These are phyloP conservation scores for Entomortierella chlamydospora DNA, from an alignment of 192 early-diverging fungal genomes.

Conservation along the genomic window DNA sequence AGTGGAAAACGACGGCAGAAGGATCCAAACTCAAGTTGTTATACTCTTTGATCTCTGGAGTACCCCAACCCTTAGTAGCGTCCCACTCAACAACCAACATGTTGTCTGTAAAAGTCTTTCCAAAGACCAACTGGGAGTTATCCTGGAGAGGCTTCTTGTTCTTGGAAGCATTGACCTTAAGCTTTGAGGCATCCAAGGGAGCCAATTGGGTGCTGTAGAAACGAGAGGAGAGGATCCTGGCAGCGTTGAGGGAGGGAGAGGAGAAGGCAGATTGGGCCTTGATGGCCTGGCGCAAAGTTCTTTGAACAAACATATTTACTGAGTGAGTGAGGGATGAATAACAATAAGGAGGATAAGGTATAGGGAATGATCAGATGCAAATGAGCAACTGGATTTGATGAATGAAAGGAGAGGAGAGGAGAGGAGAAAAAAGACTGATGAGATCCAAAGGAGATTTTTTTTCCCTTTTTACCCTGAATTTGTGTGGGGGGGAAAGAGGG, in stretches of 20 bases:
- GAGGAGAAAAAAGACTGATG: neutral
- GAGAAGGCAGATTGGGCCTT: conserved; percentile 36
- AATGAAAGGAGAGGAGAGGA: neutral
- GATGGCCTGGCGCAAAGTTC: conserved; percentile 45
- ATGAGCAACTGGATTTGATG: neutral
- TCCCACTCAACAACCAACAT: conserved; percentile 93
- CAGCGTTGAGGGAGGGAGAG: conserved; percentile 10
- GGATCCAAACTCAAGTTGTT: conserved; percentile 86
- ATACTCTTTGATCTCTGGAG: conserved; percentile 90
- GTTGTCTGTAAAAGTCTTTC: conserved; percentile 93
- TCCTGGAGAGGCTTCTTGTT: conserved; percentile 68
- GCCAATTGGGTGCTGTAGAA: conserved; percentile 27
- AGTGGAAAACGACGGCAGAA: conserved; percentile 92
- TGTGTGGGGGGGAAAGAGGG: neutral
- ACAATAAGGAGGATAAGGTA: neutral
- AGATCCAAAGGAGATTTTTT: too few species aligned
- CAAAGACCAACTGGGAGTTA: conserved; percentile 83
- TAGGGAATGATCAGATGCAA: conserved; percentile 4
- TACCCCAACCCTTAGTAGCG: conserved; percentile 76
- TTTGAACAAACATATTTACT: conserved; percentile 49
- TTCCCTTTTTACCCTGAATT: too few species aligned
- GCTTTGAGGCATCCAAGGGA: conserved; percentile 49
- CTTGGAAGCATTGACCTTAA: conserved; percentile 48
- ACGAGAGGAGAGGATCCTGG: conserved; percentile 41
- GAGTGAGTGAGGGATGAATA: too few species aligned